phyloP scores from a whole-genome alignment of 176 grass and related monocot genomes.

The Zea mays region DNA sequence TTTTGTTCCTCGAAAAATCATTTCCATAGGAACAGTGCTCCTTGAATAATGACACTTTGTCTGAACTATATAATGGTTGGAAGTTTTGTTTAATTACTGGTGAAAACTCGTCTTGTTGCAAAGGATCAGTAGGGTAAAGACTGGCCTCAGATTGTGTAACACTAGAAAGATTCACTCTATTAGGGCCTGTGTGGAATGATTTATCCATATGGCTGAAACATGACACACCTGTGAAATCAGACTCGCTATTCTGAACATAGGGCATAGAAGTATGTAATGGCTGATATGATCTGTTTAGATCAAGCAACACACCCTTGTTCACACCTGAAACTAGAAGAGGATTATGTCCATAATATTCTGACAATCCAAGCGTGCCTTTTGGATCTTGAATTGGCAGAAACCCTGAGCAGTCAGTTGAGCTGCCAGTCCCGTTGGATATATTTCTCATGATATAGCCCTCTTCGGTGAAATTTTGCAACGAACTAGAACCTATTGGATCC shows the following conservation, averaged over 20 bases:
- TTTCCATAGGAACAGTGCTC: slow-evolving; percentile 29
- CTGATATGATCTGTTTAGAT: slow-evolving; percentile 34
- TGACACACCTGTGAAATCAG: slow-evolving; percentile 31
- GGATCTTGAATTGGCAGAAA: slow-evolving; percentile 53
- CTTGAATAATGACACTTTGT: slow-evolving; percentile 23
- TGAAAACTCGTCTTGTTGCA: slow-evolving; percentile 31
- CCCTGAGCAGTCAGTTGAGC: slow-evolving; percentile 42
- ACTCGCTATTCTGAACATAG: slow-evolving; percentile 46
- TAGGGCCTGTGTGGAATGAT: slow-evolving; percentile 37
- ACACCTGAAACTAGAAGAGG: slow-evolving; percentile 38
- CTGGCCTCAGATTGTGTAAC: slow-evolving; percentile 26
- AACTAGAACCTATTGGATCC: slow-evolving; percentile 38
- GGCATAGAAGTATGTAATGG: slow-evolving; percentile 32
- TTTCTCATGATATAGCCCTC: slow-evolving; percentile 43
- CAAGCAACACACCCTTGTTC: slow-evolving; percentile 34
- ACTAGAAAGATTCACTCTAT: slow-evolving; percentile 41
- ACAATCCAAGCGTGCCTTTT: slow-evolving; percentile 10
- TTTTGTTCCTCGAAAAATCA: slow-evolving; percentile 27
- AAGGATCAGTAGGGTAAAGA: slow-evolving; percentile 27
- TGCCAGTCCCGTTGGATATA: slow-evolving; percentile 29
- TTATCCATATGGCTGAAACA: slow-evolving; percentile 40
- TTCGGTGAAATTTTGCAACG: slow-evolving; percentile 33
- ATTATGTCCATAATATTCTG: slow-evolving; percentile 41
- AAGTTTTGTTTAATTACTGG: slow-evolving; percentile 36
- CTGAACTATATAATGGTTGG: slow-evolving; percentile 39